Base-by-base conservation (phyloP, 176 grass and related monocot species). In the Alopecurus myosuroides region DNA sequence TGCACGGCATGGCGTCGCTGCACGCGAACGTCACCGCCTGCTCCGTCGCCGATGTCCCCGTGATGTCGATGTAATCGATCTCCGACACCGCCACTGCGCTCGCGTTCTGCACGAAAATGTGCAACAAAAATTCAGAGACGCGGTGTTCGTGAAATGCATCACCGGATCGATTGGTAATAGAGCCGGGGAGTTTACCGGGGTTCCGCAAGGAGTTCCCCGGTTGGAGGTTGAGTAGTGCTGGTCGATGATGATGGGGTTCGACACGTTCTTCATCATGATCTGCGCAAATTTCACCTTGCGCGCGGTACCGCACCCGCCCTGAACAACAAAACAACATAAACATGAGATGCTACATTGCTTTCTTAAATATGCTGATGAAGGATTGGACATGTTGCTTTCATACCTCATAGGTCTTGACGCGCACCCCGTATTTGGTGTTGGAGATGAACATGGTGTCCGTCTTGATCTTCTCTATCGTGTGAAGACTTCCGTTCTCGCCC, bases 401-500 rank as follows among this genome's bases (percentile, higher is more conserved):
- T 46, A 46, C 93, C 95, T 90, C 83, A 72, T 77, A 87, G 72
- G 95, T 98, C 77, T 91, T 88, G 78, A 98, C 70, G 34, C 90
- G 88, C 6, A 88, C 85, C 8, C 93, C 91, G 25, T 94, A 91
- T 64, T 84, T 55, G 18, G 91, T 78, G 46, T 98, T 88, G 35
- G 79, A 88, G 57, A 98, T 93, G 56, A 91, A 73, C 49, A 92
- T 69, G 45, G 86, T 64, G 55, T 91, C 91, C 34, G 93, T 77
- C 50, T 84, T 86, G 57, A 98, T 80, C 79, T 95, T 77, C 46
- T 95, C 86, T 79, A 95, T 87, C 34, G 57, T 39, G 40, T 86
- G 69, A 19, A 29, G 25, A 18, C 85, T 64, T 14, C 44, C 65
- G 30, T 86, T 85, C 71, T 80, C 70, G 13, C 95, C 95, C 22